Conservation (phyloP, 495 filamentous ascomycete species). For the Penicillium fimorum region DNA sequence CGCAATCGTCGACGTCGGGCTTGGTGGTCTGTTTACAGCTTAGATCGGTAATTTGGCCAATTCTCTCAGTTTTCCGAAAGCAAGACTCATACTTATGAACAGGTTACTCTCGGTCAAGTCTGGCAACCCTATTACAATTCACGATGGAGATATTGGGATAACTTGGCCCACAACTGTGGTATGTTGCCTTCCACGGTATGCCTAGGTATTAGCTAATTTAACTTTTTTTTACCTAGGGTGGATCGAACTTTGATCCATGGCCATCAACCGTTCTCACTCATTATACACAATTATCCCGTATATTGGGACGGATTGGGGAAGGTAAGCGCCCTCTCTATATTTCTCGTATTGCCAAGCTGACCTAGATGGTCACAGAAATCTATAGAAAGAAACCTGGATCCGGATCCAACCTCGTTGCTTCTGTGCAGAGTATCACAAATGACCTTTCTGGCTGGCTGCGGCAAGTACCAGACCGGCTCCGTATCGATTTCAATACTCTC, state of each 20-base stretch:
- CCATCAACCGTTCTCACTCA: constrained; percentile 46
- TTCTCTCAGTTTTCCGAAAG: background rate
- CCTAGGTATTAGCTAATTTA: constrained; percentile 4
- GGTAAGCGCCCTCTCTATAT: constrained; percentile 12
- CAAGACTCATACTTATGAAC: background rate
- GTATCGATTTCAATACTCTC: constrained; percentile 43
- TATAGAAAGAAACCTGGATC: constrained; percentile 46
- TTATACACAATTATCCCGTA: constrained; percentile 47
- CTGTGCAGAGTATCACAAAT: constrained; percentile 46
- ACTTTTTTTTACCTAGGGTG: constrained; percentile 20
- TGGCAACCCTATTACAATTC: constrained; percentile 50
- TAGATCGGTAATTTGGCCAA: constrained; percentile 35
- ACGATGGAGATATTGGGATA: constrained; percentile 50
- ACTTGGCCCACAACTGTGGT: constrained; percentile 35
- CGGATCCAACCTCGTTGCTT: constrained; percentile 42
- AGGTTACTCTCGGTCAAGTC: constrained; percentile 48
- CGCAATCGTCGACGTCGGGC: constrained; percentile 47
- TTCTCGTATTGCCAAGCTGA: background rate
- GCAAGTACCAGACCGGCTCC: constrained; percentile 41
- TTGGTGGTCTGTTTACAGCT: constrained; percentile 54
- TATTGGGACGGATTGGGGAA: constrained; percentile 44
- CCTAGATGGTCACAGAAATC: constrained; percentile 29
- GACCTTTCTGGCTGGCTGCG: constrained; percentile 43
- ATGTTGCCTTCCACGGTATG: constrained; percentile 13
- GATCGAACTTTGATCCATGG: constrained; percentile 34